These are phyloP conservation scores for Hylodesmum podocarpum DNA, from an alignment of 306 rosid species.

Conservation along the genomic window DNA sequence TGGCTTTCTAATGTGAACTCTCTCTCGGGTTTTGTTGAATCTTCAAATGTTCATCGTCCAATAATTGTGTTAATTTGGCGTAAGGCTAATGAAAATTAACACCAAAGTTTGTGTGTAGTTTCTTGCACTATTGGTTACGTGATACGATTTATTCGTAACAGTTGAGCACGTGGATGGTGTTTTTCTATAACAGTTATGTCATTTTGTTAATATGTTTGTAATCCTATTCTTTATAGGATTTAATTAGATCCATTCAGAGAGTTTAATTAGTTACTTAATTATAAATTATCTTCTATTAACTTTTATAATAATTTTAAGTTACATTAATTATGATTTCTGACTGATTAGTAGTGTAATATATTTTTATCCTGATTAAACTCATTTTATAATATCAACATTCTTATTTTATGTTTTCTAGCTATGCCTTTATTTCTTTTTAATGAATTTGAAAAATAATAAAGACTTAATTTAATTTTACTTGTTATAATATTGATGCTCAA, in stretches of 20 bases:
- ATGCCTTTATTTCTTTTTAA: neutral
- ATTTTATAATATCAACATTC: no score
- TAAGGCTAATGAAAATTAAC: neutral
- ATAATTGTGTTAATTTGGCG: neutral
- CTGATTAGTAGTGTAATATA: no score
- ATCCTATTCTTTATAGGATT: neutral
- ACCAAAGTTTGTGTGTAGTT: neutral
- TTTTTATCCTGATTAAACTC: no score
- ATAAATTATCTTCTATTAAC: no score
- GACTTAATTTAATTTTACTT: neutral
- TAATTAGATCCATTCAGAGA: no score
- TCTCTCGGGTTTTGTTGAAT: neutral
- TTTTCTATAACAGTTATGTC: neutral
- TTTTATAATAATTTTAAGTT: no score
- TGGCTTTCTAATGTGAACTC: neutral
- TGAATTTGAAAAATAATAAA: no score
- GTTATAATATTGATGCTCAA: no score
- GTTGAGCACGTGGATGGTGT: neutral
- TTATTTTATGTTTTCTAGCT: no score
- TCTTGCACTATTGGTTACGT: slow-evolving; percentile 3
- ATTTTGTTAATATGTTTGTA: neutral
- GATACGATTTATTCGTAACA: neutral
- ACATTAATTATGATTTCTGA: no score
- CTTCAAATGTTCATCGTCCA: neutral
- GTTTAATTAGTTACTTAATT: no score